Evolutionary conservation across 176 grass and related monocot species (phyloP), one percentile per base, ranked within the genome.

Genomic region (Carex scoparia): DNA sequence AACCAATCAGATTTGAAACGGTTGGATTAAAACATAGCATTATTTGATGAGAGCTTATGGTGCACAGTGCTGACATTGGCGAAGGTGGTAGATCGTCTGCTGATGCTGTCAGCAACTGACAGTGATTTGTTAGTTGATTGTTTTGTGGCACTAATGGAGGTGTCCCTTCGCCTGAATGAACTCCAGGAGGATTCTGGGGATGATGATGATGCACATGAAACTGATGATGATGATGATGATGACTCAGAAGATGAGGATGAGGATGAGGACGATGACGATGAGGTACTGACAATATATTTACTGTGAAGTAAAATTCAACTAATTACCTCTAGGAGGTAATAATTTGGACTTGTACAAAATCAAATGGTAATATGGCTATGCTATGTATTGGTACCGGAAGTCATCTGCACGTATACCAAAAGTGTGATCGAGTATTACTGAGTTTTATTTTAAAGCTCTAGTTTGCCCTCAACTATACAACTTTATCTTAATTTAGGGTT

Each of bases 61-160:
- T 79, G n/a, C 3, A 69, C 83, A 97, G 94, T 92, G 44, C 40
- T 97, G 11, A 86, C 92, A 0, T 65, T 97, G 69, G 86, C 80
- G 49, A 87, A 88, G 58, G 85, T 91, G 53, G 88, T 92, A 35
- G 89, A 91, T 54, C 88, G 79, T 11, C 69, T 94, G 37, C 23
- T 94, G 83, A 67, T 62, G 73, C 62, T 82, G 61, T 88, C 81
- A 42, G 84, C 78, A 54, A 77, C 56, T 85, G 81, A 68, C 44
- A 89, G 49, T 64, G 87, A 94, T 81, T n/a, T 89, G 14, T 64
- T 91, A 63, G 51, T 83, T 35, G 92, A 94, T 67, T 97, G 94
- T 83, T 88, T 91, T 72, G 71, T 81, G 69, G 94, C 94, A 69
- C 75, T 97, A 86, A 83, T 97, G 88, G 90, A 94, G 55, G 88